Percentiles rank a stretch among this genome's conserved stretches.
Evolutionary conservation across 2,329 filamentous ascomycete genomes (phyloP).

Genomic region (Penicillium sp.): DNA sequence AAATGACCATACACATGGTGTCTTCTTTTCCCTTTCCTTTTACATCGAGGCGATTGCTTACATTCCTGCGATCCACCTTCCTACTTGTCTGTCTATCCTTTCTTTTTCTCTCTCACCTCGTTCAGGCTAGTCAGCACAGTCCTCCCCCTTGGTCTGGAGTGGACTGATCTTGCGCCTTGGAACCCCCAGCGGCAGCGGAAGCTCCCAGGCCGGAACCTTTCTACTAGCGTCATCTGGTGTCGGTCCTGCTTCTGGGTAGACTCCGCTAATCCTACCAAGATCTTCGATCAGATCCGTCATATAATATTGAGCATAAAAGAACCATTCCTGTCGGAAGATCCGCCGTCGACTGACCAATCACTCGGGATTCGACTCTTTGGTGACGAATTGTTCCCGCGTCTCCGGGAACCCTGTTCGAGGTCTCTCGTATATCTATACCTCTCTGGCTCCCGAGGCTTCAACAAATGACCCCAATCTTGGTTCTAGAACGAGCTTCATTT

Average conservation of each 20-base stretch:
- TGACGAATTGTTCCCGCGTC: neutral
- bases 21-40: neutral
- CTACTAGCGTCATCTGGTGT: slow-evolving; percentile 10
- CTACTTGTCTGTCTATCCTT: too few relatives aligned
- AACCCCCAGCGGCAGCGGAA: neutral
- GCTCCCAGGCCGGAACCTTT: neutral
- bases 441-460: too few relatives aligned
- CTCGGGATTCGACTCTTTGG: too few relatives aligned
- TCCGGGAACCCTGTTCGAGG: neutral
- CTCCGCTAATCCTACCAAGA: neutral
- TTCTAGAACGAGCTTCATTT: too few relatives aligned
- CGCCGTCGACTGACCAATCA: too few relatives aligned
- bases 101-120: too few relatives aligned
- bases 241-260: neutral
- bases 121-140: neutral
- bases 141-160: neutral
- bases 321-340: too few relatives aligned
- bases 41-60: too few relatives aligned
- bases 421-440: neutral
- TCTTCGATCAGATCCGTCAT: slow-evolving; percentile 14
- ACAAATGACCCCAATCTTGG: too few relatives aligned
- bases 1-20: neutral
- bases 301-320: slow-evolving; percentile 1
- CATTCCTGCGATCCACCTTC: too few relatives aligned
- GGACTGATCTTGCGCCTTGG: neutral